phyloP scores from a whole-genome alignment of 257 asterid species.

The Echites panduratus region DNA sequence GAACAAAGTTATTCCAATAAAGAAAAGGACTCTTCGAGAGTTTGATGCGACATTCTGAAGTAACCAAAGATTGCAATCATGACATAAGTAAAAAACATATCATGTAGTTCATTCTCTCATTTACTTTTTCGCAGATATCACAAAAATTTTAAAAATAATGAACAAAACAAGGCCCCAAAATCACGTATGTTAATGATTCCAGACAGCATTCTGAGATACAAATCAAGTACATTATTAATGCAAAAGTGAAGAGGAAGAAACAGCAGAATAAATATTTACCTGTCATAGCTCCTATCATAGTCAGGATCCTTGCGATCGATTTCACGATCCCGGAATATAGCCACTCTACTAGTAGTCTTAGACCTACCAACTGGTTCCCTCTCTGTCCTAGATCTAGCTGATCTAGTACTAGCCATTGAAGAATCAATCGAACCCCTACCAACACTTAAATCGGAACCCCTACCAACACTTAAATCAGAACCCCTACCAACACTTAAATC shows the following conservation, averaged over 20 bases:
- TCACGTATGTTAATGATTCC: background rate
- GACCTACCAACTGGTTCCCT: conserved; percentile 68
- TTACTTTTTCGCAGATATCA: no score
- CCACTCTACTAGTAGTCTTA: conserved; percentile 67
- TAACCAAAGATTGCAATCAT: background rate
- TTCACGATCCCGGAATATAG: conserved; percentile 93
- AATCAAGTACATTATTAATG: background rate
- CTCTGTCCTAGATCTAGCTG: conserved; percentile 70
- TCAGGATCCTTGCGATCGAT: conserved; percentile 94
- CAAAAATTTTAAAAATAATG: no score
- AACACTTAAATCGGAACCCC: no score
- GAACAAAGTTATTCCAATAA: background rate
- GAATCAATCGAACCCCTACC: conserved; percentile 60
- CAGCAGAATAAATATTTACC: conserved; percentile 30
- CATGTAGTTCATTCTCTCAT: no score
- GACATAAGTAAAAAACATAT: background rate
- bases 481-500: conserved; percentile 29
- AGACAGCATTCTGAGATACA: background rate
- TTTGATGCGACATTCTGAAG: background rate
- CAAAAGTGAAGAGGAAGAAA: background rate
- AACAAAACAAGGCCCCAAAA: background rate
- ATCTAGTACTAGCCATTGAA: conserved; percentile 61
- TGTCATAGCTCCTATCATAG: conserved; percentile 86
- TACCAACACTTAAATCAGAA: no score
- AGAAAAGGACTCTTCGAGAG: background rate